Percentiles rank a stretch among this genome's conserved stretches.
phyloP scores from a whole-genome alignment of 257 asterid species.

The Fraxinus pennsylvanica region DNA sequence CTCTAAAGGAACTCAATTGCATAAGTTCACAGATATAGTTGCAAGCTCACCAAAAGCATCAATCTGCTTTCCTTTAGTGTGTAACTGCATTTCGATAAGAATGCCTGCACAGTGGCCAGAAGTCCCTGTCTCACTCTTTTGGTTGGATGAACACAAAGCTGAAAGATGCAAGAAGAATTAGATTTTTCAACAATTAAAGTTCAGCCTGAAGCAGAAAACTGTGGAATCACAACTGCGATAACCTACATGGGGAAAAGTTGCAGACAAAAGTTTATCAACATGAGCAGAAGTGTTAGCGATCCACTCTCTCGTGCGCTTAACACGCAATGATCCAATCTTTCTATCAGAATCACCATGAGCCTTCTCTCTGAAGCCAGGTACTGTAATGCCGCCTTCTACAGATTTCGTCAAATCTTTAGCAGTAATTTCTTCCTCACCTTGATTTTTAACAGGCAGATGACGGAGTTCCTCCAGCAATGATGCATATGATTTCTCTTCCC shows the following conservation, averaged over 20 bases:
- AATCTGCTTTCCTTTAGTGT: conserved; percentile 77
- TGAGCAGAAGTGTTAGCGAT: conserved; percentile 58
- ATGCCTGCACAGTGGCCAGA: conserved; percentile 62
- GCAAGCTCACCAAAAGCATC: conserved; percentile 82
- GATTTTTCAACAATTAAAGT: conserved; percentile 6
- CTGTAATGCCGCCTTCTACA: conserved; percentile 26
- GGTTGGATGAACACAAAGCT: conserved; percentile 87
- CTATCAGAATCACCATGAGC: conserved; percentile 27
- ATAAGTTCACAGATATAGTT: conserved; percentile 20
- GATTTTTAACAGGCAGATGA: conserved; percentile 49
- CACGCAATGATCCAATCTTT: conserved; percentile 55
- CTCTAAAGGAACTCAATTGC: conserved; percentile 22
- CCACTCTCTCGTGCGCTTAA: conserved; percentile 76
- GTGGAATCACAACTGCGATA: conserved; percentile 20
- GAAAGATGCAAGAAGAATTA: conserved; percentile 27
- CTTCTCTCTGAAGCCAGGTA: conserved; percentile 33
- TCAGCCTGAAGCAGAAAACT: conserved; percentile 12
- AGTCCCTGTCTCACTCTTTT: conserved; percentile 68
- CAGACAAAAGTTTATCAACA: conserved; percentile 71
- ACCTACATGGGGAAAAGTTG: conserved; percentile 89
- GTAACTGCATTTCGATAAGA: conserved; percentile 61
- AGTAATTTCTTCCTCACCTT: conserved; percentile 27
- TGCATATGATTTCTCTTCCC: conserved; percentile 52
- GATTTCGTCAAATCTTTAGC: conserved; percentile 35
- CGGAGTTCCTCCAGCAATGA: conserved; percentile 80